Base-by-base conservation (phyloP, 768 basidiomycete genomes). In the Mycena leptocephala region DNA sequence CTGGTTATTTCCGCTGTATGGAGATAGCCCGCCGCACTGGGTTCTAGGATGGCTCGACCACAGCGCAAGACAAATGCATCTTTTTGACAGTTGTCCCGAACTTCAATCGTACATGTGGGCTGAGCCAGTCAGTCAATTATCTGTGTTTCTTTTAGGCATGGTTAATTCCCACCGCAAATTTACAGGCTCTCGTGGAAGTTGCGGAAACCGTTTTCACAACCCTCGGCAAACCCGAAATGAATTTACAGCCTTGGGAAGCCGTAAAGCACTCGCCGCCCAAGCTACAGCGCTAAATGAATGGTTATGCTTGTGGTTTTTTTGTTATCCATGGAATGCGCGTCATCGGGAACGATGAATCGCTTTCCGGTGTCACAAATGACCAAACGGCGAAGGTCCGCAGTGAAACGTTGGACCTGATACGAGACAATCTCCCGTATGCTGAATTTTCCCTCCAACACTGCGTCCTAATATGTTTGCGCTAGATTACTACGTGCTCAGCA, bases 261-360 rank as follows among this genome's bases (percentile, higher is more conserved):
- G 5, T 62, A 7, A 9, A 37, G 11, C 56, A 68, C 51, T 58
- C 58, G 1, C 65, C 66, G 8, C 30, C 65, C 8, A n/a, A 37
- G 22, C 32, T 74, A 2, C 20, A 51, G 18, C 39, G 64, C 10
- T 65, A 74, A 68, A 74, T 70, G 74, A 69, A 75, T 28, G 66
- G 59, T 6, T 69, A 26, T 3, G 66, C 65, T 6, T 75, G 74
- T 30, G 74, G 74, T 8, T 68, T 75, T 26, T 75, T 75, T 32
- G 30, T 46, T 5, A 62, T 75, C 28, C 66, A 69, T 63, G 58
- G 28, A 1, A 70, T 75, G 46, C 41, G n/a, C 1, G 67, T 51
- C 9, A 20, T 75, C 14, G 56, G n/a, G 8, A 63, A 64, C 30
- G 67, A 67, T 6, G 41, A 63, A 53, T 16, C 39, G 6, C 13